Conservation (phyloP, 306 rosid genomes). For the Acacia crassicarpa region DNA sequence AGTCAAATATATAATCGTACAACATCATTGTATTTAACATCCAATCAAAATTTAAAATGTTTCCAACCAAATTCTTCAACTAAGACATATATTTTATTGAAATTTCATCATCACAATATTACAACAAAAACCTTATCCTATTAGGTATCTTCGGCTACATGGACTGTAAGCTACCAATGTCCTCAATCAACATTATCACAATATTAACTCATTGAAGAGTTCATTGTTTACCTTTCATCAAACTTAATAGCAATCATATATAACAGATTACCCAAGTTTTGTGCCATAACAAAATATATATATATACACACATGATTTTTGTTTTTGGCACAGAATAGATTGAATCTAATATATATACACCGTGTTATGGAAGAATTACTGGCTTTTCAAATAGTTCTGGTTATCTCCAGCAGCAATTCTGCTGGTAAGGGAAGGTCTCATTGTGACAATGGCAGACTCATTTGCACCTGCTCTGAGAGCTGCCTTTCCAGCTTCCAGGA, state of each 20-base stretch:
- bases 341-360: conserved; percentile 10
- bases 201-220: neutral
- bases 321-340: neutral
- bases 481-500: conserved; percentile 83
- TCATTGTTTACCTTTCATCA: neutral
- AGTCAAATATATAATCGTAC: too few relatives aligned
- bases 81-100: neutral
- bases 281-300: neutral
- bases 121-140: neutral
- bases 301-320: neutral
- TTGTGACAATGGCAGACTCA: conserved; percentile 79
- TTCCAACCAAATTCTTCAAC: neutral
- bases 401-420: conserved; percentile 44
- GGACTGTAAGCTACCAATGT: neutral
- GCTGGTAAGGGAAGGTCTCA: conserved; percentile 95
- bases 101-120: neutral
- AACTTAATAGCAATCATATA: neutral
- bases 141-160: too few relatives aligned
- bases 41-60: too few relatives aligned
- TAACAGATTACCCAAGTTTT: neutral
- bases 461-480: conserved; percentile 91
- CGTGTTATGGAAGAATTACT: conserved; percentile 39
- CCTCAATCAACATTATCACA: neutral
- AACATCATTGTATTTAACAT: conserved; percentile 21
- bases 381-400: conserved; percentile 34